phyloP scores from a whole-genome alignment of 495 filamentous ascomycete genomes.

The Penicillium cinerascens region DNA sequence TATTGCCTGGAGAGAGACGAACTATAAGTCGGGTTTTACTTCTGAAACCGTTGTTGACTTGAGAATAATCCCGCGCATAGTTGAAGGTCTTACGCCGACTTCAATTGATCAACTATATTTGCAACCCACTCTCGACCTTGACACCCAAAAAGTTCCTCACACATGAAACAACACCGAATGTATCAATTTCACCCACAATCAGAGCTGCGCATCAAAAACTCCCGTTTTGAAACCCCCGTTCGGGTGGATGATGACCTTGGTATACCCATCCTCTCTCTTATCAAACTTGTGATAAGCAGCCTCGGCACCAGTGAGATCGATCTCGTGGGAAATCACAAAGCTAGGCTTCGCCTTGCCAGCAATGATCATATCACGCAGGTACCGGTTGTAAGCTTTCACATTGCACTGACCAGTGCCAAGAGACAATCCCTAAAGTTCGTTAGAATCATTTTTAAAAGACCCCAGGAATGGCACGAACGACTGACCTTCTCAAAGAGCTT shows the following conservation, averaged over 20 bases:
- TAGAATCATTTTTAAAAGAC: neutral
- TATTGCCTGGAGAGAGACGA: no score
- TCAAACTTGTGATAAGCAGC: constrained; percentile 49
- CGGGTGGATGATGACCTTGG: constrained; percentile 47
- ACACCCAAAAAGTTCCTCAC: no score
- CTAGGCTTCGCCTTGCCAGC: constrained; percentile 53
- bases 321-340: constrained; percentile 57
- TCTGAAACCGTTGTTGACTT: no score
- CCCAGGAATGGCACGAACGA: neutral
- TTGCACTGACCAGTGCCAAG: constrained; percentile 57
- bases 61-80: no score
- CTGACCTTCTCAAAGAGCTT: constrained; percentile 59
- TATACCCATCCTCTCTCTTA: constrained; percentile 43
- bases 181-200: neutral
- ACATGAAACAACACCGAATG: no score
- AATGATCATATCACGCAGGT: constrained; percentile 57
- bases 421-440: constrained; percentile 35
- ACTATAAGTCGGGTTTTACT: no score
- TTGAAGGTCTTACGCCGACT: no score
- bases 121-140: no score
- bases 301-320: constrained; percentile 52
- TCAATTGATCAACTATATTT: no score
- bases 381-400: constrained; percentile 57
- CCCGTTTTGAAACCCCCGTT: constrained; percentile 25
- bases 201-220: neutral